These are phyloP conservation scores for Aspergillus ustus DNA, from an alignment of 2,329 filamentous ascomycete species.

Conservation along the genomic window DNA sequence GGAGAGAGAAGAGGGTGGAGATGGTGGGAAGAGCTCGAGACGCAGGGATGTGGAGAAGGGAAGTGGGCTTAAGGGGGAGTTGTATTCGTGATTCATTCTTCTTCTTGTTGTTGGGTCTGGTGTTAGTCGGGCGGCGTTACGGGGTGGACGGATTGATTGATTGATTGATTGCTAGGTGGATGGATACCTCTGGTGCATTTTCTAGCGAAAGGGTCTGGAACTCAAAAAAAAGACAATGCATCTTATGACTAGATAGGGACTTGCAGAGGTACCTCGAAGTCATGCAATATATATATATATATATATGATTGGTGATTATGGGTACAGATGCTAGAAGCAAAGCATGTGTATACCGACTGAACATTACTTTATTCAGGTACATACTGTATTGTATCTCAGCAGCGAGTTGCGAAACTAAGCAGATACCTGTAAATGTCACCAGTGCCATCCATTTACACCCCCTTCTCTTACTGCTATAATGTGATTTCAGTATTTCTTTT, in stretches of 20 bases:
- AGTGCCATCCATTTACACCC: neutral
- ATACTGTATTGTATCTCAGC: neutral
- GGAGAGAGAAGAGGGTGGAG: conserved; percentile 43
- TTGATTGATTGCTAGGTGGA: neutral
- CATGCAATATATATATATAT: neutral
- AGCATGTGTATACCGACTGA: neutral
- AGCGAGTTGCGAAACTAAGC: conserved; percentile 3
- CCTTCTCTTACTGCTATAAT: conserved; percentile 1
- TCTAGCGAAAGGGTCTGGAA: conserved; percentile 3
- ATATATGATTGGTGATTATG: neutral
- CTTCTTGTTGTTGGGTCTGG: conserved; percentile 15
- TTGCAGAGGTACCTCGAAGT: neutral
- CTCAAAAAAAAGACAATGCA: neutral
- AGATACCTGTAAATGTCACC: conserved; percentile 10
- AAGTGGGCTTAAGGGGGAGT: conserved; percentile 40
- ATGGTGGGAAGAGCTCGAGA: conserved; percentile 32
- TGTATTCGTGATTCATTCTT: conserved; percentile 36
- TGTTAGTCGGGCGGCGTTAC: conserved; percentile 15
- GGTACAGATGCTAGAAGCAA: neutral
- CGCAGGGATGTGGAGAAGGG: conserved; percentile 43
- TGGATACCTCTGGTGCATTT: conserved; percentile 4
- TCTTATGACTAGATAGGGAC: neutral
- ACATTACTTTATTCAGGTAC: neutral
- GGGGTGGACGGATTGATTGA: neutral
- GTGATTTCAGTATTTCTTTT: conserved; percentile 5